Conservation (phyloP, 2,329 filamentous ascomycete species). For the Didymosphaeria variabile region DNA sequence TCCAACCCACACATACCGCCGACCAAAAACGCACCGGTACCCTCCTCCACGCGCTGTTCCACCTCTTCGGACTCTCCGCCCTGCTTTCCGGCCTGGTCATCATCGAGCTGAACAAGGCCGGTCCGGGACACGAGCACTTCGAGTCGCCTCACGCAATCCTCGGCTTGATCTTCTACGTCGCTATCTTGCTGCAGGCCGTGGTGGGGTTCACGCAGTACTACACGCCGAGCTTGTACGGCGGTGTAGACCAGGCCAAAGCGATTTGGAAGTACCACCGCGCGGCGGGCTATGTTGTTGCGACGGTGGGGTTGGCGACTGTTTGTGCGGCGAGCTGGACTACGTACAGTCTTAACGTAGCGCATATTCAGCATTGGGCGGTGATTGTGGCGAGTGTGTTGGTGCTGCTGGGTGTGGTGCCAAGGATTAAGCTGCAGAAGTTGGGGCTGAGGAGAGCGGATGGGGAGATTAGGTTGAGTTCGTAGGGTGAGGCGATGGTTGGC, state of each 20-base stretch:
- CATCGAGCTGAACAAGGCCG: constrained; percentile 86
- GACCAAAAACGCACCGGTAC: constrained; percentile 74
- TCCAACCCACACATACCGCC: constrained; percentile 85
- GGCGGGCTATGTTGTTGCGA: constrained; percentile 76
- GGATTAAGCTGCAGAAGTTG: constrained; percentile 85
- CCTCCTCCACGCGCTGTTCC: constrained; percentile 73
- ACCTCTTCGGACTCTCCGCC: constrained; percentile 68
- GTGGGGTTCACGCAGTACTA: constrained; percentile 88
- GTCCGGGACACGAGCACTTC: constrained; percentile 74
- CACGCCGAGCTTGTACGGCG: constrained; percentile 76
- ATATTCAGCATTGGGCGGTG: constrained; percentile 80
- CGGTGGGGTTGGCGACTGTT: constrained; percentile 77
- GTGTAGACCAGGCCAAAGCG: constrained; percentile 79
- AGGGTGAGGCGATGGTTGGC: background rate
- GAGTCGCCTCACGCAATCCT: constrained; percentile 82
- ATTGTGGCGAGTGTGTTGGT: constrained; percentile 72
- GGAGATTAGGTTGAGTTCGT: constrained; percentile 21
- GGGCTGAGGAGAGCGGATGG: constrained; percentile 58
- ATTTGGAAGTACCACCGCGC: constrained; percentile 91
- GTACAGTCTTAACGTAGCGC: constrained; percentile 73
- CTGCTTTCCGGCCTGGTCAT: constrained; percentile 72
- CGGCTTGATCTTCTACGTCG: constrained; percentile 76
- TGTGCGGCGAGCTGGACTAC: constrained; percentile 78
- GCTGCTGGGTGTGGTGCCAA: constrained; percentile 75
- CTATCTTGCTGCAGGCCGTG: constrained; percentile 76